phyloP scores from a whole-genome alignment of 352 stramenopile genomes.

The Globisporangium abappressorium region DNA sequence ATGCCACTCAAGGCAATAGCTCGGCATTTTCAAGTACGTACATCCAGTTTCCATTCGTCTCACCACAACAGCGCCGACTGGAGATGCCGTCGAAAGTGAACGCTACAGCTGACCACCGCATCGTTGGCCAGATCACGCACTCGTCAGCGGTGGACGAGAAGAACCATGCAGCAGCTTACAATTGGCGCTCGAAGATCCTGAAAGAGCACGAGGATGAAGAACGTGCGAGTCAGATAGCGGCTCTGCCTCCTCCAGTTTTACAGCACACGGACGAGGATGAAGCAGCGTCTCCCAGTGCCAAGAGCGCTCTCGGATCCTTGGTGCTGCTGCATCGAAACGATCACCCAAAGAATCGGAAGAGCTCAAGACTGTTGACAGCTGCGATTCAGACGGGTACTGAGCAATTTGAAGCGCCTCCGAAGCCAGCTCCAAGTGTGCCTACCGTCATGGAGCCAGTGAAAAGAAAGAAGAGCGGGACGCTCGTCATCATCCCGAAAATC shows the following conservation, averaged over 20 bases:
- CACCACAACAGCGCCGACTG: constrained; percentile 30
- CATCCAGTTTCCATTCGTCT: constrained; percentile 57
- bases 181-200: constrained; percentile 9
- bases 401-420: not conserved
- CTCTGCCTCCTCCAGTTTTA: not conserved
- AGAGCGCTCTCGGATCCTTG: not conserved
- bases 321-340: not conserved
- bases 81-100: constrained; percentile 7
- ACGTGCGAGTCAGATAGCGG: not conserved
- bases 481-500: constrained; percentile 22
- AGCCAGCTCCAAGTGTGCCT: not conserved
- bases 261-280: not conserved
- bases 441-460: not conserved
- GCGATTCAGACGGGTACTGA: not conserved
- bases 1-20: not conserved
- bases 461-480: constrained; percentile 10
- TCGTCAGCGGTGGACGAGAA: constrained; percentile 1
- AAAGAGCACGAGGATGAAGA: constrained; percentile 22
- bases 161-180: not conserved
- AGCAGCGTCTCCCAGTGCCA: not conserved
- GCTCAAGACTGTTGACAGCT: not conserved
- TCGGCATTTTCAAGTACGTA: constrained; percentile 33
- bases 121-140: not conserved
- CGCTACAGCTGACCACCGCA: not conserved
- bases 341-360: not conserved